These are phyloP conservation scores for Forsythia viridissima DNA, from an alignment of 257 asterid genomes.

Conservation along the genomic window DNA sequence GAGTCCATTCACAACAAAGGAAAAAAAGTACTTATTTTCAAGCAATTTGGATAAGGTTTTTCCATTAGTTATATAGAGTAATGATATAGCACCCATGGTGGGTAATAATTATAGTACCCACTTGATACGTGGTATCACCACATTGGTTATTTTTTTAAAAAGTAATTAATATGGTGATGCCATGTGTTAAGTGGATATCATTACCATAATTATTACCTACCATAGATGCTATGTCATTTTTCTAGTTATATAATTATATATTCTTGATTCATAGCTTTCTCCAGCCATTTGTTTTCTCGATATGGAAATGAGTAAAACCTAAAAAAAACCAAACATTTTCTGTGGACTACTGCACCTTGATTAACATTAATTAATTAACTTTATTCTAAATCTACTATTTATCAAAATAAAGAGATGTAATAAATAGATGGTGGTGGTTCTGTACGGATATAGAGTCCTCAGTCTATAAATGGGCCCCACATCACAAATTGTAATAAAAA, in stretches of 20 bases:
- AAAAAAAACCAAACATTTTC: not conserved
- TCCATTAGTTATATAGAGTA: not conserved
- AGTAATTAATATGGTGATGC: too few relatives aligned
- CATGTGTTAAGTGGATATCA: too few relatives aligned
- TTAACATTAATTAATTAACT: not conserved
- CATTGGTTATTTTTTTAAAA: too few relatives aligned
- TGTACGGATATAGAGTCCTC: conserved; percentile 44
- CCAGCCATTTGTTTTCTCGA: conserved; percentile 18
- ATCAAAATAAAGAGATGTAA: not conserved
- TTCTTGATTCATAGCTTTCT: not conserved
- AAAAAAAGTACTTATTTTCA: too few relatives aligned
- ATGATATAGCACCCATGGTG: too few relatives aligned
- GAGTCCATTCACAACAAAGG: too few relatives aligned
- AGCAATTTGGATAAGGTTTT: not conserved
- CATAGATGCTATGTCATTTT: too few relatives aligned
- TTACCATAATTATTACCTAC: too few relatives aligned
- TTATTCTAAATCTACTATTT: conserved; percentile 7
- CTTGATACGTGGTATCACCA: too few relatives aligned
- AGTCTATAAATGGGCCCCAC: conserved; percentile 28
- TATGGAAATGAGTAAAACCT: not conserved
- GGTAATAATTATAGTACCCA: too few relatives aligned
- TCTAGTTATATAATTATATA: not conserved
- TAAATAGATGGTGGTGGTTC: conserved; percentile 14
- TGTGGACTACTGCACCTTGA: conserved; percentile 6
- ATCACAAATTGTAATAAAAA: conserved; percentile 4